Conservation (phyloP, 495 filamentous ascomycete genomes). For the Penicillium longicatenatum region DNA sequence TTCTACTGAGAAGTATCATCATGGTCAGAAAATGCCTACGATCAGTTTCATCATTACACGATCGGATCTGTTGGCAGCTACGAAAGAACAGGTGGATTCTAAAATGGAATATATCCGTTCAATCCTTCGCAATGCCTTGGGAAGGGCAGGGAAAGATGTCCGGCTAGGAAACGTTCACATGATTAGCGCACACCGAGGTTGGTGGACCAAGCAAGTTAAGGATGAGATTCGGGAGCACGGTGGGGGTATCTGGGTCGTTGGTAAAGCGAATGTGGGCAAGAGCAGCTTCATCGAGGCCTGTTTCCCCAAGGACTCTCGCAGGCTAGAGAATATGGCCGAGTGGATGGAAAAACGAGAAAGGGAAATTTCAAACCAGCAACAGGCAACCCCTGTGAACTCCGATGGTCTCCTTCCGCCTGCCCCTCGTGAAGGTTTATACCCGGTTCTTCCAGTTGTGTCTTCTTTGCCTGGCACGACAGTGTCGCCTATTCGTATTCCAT, state of each 20-base stretch:
- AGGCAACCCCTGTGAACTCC: constrained; percentile 23
- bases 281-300: constrained; percentile 83
- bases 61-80: constrained; percentile 79
- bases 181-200: constrained; percentile 77
- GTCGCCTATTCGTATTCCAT: constrained; percentile 87
- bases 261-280: constrained; percentile 97
- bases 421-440: constrained; percentile 69
- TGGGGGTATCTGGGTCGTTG: constrained; percentile 94
- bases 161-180: constrained; percentile 82
- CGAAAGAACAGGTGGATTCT: constrained; percentile 74
- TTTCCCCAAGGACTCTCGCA: constrained; percentile 77
- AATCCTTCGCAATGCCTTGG: constrained; percentile 72
- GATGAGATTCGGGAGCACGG: constrained; percentile 78
- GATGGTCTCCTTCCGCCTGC: constrained; percentile 69
- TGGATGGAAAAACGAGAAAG: constrained; percentile 34
- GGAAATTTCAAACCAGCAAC: constrained; percentile 13
- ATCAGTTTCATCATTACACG: constrained; percentile 89
- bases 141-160: constrained; percentile 57
- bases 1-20: constrained; percentile 58
- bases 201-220: constrained; percentile 88
- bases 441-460: constrained; percentile 80
- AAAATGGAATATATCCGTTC: constrained; percentile 80
- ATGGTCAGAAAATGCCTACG: constrained; percentile 59
- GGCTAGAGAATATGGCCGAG: constrained; percentile 41
- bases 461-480: constrained; percentile 90